Conservation (phyloP, 2,329 filamentous ascomycete species). For the Venturia effusa region DNA sequence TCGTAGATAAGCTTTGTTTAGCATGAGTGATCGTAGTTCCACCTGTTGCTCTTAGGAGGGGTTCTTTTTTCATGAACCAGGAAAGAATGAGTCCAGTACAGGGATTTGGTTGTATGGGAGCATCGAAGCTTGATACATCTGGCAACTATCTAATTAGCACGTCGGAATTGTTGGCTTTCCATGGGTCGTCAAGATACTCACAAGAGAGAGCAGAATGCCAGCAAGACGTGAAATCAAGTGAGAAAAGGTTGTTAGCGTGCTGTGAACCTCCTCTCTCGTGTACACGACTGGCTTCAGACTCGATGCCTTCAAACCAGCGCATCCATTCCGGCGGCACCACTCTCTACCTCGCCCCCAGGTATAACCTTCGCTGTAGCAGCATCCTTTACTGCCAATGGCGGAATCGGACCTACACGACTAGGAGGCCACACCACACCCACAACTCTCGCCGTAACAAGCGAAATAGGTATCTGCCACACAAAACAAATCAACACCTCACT, state of each 20-base stretch:
- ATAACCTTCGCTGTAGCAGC: background rate
- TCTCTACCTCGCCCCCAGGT: background rate
- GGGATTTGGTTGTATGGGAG: no score
- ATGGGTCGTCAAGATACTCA: background rate
- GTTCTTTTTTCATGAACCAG: no score
- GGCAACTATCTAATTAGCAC: no score
- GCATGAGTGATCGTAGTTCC: no score
- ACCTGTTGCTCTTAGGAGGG: no score
- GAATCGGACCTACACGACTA: background rate
- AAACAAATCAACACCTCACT: background rate
- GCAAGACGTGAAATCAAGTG: background rate
- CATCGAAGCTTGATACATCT: no score
- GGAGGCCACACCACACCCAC: constrained; percentile 10
- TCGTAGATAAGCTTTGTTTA: no score
- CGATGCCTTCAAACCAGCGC: background rate
- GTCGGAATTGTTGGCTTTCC: no score
- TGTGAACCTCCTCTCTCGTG: background rate
- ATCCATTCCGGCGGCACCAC: background rate
- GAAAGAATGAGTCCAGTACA: no score
- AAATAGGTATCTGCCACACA: constrained; percentile 9
- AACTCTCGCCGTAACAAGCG: constrained; percentile 8
- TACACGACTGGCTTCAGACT: background rate
- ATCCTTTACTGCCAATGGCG: background rate
- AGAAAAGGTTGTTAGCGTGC: no score
- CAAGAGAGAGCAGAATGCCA: background rate